Base-by-base conservation (phyloP, 2,329 filamentous ascomycete genomes). In the Sclerotinia glacialis region DNA sequence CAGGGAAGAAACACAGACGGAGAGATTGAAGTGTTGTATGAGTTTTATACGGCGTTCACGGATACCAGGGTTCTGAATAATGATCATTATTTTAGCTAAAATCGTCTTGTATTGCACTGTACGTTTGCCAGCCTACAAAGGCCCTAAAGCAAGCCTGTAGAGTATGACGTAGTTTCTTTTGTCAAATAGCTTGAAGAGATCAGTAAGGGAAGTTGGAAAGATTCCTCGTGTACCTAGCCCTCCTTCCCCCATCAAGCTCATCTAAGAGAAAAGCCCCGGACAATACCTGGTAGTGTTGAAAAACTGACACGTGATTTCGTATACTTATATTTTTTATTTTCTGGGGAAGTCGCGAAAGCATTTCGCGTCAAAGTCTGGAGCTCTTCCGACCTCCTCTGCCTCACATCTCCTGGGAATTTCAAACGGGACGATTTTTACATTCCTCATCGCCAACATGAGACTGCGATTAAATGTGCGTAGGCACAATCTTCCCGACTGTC, bases 381-480 rank as follows among this genome's bases (percentile, higher is more conserved):
- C 18, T 49, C 28, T 44, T 65, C 63, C 63, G 54, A 60, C 63
- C 37, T 52, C 11, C 44, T 60, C 21, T 52, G 42, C 53, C 46
- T 60, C 21, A 21, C 42, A 58, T 40, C 34, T 65, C 21, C 18
- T 46, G 28, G 21, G 23, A 31, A 46, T 34, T 28, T 50, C 44
- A 60, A 60, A 60, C 42, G 44, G 28, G 37, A 26, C 28, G 46
- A 31, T 58, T 44, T 44, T 55, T 26, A 64, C 68, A 62, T 70
- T 63, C 47, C 65, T 61, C 64, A 31, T n/a, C 42, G 28, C 23
- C 58, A 69, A 12, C 18, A 86, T 95, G 83, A 90, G 92, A 74
- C 83, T 96, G 68, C 89, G 89, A 71, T 80, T 96, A 58, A 82
- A 86, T 46, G 85, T 96, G 64, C 86, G 87, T 70, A 89, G 92